Percentiles rank a stretch among this genome's conserved stretches.
Evolutionary conservation across 2,329 filamentous ascomycete genomes (phyloP).

Genomic region (Nemania diffusa): DNA sequence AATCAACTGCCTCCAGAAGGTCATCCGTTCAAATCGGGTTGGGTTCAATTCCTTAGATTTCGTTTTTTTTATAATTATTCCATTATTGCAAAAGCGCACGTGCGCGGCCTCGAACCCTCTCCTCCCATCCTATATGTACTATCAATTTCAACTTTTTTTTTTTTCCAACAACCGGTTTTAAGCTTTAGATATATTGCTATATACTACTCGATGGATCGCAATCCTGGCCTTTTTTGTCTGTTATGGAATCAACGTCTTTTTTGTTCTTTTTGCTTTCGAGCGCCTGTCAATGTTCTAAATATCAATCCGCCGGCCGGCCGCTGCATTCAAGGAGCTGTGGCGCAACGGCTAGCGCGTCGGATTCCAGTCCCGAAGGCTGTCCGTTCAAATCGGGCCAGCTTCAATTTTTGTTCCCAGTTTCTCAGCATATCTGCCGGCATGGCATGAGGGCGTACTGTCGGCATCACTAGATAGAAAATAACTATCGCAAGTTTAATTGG

Average conservation of each 20-base stretch:
- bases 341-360: conserved; percentile 15
- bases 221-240: neutral
- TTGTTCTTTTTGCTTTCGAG: neutral
- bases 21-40: conserved; percentile 16
- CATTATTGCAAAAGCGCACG: neutral
- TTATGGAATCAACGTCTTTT: too few relatives aligned
- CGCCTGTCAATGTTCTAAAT: neutral
- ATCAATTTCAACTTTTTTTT: too few relatives aligned
- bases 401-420: neutral
- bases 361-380: conserved; percentile 7
- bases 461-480: too few relatives aligned
- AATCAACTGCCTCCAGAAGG: conserved; percentile 13
- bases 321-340: neutral
- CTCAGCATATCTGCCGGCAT: neutral
- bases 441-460: neutral
- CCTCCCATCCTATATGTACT: too few relatives aligned
- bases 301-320: too few relatives aligned
- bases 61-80: neutral
- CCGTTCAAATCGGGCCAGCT: conserved; percentile 14
- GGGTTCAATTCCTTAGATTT: neutral
- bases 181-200: too few relatives aligned
- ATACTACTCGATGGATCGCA: neutral
- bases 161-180: too few relatives aligned
- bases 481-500: too few relatives aligned
- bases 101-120: too few relatives aligned